These are phyloP conservation scores for Medicago lupulina DNA, from an alignment of 306 rosid genomes.

Conservation along the genomic window DNA sequence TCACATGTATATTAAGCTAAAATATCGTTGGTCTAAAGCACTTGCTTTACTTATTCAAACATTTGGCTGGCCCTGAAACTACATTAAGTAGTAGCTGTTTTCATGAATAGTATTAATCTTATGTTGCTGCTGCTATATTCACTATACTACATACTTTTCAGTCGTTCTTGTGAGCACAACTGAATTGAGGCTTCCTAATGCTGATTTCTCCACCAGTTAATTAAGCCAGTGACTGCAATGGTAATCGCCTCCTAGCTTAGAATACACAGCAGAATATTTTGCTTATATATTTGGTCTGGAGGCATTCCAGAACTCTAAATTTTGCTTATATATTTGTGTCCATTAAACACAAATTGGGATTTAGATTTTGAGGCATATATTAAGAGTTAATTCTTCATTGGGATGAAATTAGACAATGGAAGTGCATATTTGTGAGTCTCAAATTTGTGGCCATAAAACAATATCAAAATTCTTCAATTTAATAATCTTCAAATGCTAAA, in stretches of 20 bases:
- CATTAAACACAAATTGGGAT: too few relatives aligned
- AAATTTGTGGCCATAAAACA: too few relatives aligned
- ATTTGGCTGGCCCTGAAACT: neutral
- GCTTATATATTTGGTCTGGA: constrained; percentile 39
- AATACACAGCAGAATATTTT: neutral
- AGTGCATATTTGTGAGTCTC: too few relatives aligned
- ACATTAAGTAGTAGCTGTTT: neutral
- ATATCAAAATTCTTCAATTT: too few relatives aligned
- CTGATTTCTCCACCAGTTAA: constrained; percentile 34
- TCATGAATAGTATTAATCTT: constrained; percentile 25
- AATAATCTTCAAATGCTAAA: too few relatives aligned
- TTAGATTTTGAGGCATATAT: too few relatives aligned
- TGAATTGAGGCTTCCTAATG: constrained; percentile 21
- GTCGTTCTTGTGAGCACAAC: constrained; percentile 1
- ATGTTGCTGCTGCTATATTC: constrained; percentile 17
- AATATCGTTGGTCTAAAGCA: too few relatives aligned
- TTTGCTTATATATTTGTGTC: too few relatives aligned
- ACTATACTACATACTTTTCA: constrained; percentile 35
- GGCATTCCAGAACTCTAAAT: constrained; percentile 34
- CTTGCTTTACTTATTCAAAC: too few relatives aligned
- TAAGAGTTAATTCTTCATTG: too few relatives aligned
- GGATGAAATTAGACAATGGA: too few relatives aligned
- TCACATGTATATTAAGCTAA: too few relatives aligned
- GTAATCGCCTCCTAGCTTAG: constrained; percentile 25
- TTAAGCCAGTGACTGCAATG: constrained; percentile 27